Conservation (phyloP, 148 eudicot genomes). For the Rhododendron griersonianum region DNA sequence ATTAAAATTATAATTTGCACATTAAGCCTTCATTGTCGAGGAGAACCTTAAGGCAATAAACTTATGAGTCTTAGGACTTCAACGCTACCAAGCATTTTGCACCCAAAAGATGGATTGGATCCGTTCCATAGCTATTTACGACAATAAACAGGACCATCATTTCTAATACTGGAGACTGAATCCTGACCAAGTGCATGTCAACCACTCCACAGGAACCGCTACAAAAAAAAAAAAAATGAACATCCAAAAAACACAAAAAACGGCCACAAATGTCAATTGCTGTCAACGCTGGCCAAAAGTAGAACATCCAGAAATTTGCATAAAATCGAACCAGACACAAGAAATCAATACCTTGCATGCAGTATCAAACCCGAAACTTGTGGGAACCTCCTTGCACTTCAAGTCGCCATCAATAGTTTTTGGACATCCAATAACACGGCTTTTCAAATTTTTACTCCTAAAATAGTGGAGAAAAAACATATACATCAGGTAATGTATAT, state of each 20-base stretch:
- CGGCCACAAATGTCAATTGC: not conserved
- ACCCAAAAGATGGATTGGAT: not conserved
- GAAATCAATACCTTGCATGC: constrained; percentile 71
- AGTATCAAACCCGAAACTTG: constrained; percentile 98
- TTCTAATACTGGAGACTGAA: not conserved
- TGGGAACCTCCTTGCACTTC: constrained; percentile 89
- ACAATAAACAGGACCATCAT: not conserved
- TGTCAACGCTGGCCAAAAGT: not conserved
- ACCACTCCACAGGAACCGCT: not conserved
- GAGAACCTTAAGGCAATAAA: not conserved
- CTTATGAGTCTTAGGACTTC: not conserved
- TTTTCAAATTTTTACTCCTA: constrained; percentile 86
- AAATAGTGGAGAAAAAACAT: not conserved
- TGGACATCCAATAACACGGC: constrained; percentile 92
- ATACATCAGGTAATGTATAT: not conserved
- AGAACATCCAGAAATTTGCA: not conserved
- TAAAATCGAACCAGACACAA: no score
- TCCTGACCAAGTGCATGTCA: not conserved
- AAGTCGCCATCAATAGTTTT: constrained; percentile 99
- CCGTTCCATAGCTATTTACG: not conserved
- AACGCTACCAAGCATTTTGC: not conserved
- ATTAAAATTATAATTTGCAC: not conserved
- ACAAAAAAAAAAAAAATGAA: no score
- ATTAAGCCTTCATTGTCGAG: not conserved
- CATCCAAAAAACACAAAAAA: no score